These are phyloP conservation scores for Globisporangium acanthophoron DNA, from an alignment of 352 stramenopile genomes.

Conservation along the genomic window DNA sequence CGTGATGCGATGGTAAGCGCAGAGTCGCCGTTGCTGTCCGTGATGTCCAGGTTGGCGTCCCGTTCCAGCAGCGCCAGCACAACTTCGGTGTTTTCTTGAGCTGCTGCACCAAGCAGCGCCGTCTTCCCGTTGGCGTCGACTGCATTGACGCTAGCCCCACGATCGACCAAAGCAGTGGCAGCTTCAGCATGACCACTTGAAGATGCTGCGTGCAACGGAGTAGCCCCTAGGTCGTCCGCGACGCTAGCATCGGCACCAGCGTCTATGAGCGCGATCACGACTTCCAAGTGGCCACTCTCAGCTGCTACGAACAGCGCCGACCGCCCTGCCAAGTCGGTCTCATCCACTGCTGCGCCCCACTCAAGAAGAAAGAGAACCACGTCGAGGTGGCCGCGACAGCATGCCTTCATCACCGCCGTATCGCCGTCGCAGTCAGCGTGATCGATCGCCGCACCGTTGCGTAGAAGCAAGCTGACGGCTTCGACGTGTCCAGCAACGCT, in stretches of 20 bases:
- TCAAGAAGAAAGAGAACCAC: background rate
- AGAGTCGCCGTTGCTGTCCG: background rate
- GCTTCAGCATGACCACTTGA: background rate
- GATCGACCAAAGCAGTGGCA: background rate
- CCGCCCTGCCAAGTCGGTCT: background rate
- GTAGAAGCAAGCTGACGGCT: background rate
- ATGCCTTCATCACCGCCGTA: background rate
- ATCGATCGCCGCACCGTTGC: background rate
- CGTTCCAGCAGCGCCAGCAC: background rate
- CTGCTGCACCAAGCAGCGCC: background rate
- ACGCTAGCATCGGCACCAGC: background rate
- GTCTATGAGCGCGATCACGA: background rate
- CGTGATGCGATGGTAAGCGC: background rate
- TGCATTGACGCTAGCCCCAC: background rate
- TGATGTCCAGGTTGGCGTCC: background rate
- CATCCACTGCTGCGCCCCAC: background rate
- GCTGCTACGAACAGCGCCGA: background rate
- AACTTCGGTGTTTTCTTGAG: background rate
- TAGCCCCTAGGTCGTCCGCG: background rate
- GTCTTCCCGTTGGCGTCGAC: background rate
- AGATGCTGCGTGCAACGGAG: background rate
- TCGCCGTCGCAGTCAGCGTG: background rate
- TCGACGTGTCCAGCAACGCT: background rate
- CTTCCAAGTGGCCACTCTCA: background rate
- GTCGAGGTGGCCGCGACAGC: background rate